Conservation (phyloP, 306 rosid genomes). For the Pterocarpus macrocarpus region DNA sequence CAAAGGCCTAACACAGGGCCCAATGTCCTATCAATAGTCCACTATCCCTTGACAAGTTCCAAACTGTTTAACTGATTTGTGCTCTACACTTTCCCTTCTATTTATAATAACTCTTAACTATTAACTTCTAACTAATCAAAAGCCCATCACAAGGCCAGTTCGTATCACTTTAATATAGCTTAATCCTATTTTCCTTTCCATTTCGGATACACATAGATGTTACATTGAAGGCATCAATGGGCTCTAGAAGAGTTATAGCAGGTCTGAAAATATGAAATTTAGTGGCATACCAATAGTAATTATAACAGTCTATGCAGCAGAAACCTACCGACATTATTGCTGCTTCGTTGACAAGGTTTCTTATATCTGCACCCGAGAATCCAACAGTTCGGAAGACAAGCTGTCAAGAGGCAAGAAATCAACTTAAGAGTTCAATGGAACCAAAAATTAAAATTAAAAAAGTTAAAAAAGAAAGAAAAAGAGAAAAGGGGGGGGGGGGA, state of each 20-base stretch:
- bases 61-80: too few species aligned
- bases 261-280: conserved; percentile 13
- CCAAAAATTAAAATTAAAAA: neutral
- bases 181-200: conserved; percentile 15
- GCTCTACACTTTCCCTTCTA: too few species aligned
- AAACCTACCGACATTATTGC: conserved; percentile 95
- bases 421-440: conserved; percentile 12
- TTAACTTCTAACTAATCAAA: too few species aligned
- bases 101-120: too few species aligned
- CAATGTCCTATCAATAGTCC: too few species aligned
- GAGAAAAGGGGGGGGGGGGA: neutral
- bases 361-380: conserved; percentile 95
- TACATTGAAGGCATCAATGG: conserved; percentile 1
- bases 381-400: conserved; percentile 98
- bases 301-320: conserved; percentile 5
- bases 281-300: conserved; percentile 11
- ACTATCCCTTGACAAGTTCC: too few species aligned
- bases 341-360: conserved; percentile 96
- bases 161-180: neutral
- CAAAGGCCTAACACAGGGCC: too few species aligned
- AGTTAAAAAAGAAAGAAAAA: too few species aligned
- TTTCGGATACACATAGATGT: neutral
- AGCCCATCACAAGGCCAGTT: too few species aligned
- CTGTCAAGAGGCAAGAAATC: conserved; percentile 58
- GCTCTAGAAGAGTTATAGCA: conserved; percentile 3